These are phyloP conservation scores for Thermoascus crustaceus DNA, from an alignment of 2,329 filamentous ascomycete genomes.

Conservation along the genomic window DNA sequence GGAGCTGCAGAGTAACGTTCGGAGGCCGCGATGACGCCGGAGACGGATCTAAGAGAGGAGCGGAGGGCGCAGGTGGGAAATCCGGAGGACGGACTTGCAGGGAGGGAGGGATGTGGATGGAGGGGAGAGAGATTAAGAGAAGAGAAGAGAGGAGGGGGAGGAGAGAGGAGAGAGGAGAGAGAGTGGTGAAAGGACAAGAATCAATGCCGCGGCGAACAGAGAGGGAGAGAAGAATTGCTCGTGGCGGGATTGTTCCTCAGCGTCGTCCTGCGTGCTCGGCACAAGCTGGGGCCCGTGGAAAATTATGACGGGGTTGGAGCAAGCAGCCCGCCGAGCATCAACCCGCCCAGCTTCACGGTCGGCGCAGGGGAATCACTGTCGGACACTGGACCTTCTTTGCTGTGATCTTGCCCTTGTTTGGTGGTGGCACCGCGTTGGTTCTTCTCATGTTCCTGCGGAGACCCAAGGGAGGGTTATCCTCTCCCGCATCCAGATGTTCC, in stretches of 20 bases:
- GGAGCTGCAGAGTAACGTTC: slow-evolving; percentile 17
- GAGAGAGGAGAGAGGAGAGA: background rate
- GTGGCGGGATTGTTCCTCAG: slow-evolving; percentile 2
- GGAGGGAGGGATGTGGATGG: background rate
- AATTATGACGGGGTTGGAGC: slow-evolving; percentile 8
- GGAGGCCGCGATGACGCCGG: background rate
- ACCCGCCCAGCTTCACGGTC: background rate
- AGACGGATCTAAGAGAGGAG: slow-evolving; percentile 1
- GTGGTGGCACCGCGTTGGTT: background rate
- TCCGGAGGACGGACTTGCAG: too few relatives aligned
- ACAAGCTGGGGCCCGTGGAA: slow-evolving; percentile 2
- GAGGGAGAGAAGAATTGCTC: slow-evolving; percentile 1
- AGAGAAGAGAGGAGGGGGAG: slow-evolving; percentile 1
- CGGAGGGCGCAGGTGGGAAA: background rate
- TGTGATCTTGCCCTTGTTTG: slow-evolving; percentile 4
- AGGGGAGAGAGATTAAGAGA: slow-evolving; percentile 2
- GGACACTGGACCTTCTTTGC: background rate
- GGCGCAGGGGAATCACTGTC: too few relatives aligned
- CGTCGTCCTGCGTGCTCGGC: slow-evolving; percentile 3
- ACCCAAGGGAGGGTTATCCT: background rate
- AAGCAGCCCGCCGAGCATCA: slow-evolving; percentile 1
- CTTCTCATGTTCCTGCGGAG: background rate
- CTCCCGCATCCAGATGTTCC: background rate
- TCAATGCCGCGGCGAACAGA: background rate
- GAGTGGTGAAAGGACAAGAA: slow-evolving; percentile 4